Evolutionary conservation across 2,329 filamentous ascomycete species (phyloP).

Genomic region (Pseudogymnoascus sp.): DNA sequence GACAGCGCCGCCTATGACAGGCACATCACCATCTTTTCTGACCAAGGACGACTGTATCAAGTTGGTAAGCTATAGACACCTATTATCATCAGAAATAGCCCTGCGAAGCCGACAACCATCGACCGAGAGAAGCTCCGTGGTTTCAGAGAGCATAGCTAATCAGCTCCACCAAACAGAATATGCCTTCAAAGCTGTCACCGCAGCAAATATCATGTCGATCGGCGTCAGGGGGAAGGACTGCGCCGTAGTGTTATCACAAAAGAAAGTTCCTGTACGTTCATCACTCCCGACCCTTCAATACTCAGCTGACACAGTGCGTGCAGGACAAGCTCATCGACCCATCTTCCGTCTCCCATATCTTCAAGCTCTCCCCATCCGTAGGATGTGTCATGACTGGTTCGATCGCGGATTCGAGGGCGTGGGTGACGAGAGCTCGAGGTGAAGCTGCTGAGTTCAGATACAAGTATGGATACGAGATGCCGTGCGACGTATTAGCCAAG

Average conservation of each 20-base stretch:
- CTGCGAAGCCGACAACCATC: background rate
- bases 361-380: conserved; percentile 90
- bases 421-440: conserved; percentile 83
- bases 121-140: background rate
- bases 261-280: conserved; percentile 89
- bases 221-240: conserved; percentile 95
- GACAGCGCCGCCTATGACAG: conserved; percentile 89
- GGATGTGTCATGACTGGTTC: conserved; percentile 98
- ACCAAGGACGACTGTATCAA: conserved; percentile 98
- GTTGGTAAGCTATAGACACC: conserved; percentile 64
- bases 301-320: conserved; percentile 19
- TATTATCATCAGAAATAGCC: background rate
- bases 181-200: conserved; percentile 99
- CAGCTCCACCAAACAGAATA: conserved; percentile 60
- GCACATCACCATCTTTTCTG: conserved; percentile 99
- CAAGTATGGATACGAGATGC: conserved; percentile 99
- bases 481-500: conserved; percentile 93
- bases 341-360: conserved; percentile 92
- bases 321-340: conserved; percentile 99
- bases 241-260: conserved; percentile 94
- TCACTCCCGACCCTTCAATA: conserved; percentile 11
- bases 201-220: conserved; percentile 97
- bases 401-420: conserved; percentile 92
- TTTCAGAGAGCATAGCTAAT: conserved; percentile 12
- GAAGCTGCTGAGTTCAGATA: conserved; percentile 98